Evolutionary conservation across 768 basidiomycete genomes (phyloP).

Genomic region (Phlebiopsis flavidoalba): DNA sequence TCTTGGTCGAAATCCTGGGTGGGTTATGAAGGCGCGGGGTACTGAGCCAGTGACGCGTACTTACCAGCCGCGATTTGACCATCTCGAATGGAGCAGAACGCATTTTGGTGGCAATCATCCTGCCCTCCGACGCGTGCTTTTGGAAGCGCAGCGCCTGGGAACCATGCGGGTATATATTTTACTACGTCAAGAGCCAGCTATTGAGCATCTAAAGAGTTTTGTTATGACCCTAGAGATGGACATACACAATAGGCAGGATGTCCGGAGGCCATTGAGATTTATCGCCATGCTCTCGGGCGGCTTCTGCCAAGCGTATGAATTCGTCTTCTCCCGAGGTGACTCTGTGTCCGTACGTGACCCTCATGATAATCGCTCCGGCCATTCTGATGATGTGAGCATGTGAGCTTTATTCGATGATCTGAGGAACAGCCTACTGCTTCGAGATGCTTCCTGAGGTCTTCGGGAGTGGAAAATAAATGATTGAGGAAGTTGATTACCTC

Average conservation of each 20-base stretch:
- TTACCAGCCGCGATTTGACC: slow-evolving; percentile 30
- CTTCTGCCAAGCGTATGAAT: slow-evolving; percentile 31
- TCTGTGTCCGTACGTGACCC: slow-evolving; percentile 24
- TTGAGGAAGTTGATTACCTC: too few relatives aligned
- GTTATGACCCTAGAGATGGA: slow-evolving; percentile 20
- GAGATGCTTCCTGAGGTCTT: too few relatives aligned
- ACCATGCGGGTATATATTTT: slow-evolving; percentile 32
- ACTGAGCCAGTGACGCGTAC: not conserved
- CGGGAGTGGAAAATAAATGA: too few relatives aligned
- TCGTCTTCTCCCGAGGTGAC: slow-evolving; percentile 29
- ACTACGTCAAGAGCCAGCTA: too few relatives aligned
- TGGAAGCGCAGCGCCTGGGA: slow-evolving; percentile 36
- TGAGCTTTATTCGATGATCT: too few relatives aligned
- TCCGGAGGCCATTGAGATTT: slow-evolving; percentile 21
- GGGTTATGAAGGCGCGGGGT: not conserved
- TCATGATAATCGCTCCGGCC: slow-evolving; percentile 23
- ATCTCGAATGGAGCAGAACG: slow-evolving; percentile 27
- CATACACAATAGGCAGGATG: slow-evolving; percentile 27
- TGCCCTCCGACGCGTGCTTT: slow-evolving; percentile 16
- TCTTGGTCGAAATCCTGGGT: slow-evolving; percentile 20
- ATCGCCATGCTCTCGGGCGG: slow-evolving; percentile 22
- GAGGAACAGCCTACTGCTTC: too few relatives aligned
- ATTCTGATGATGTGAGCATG: too few relatives aligned
- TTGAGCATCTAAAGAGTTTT: not conserved
- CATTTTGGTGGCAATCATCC: slow-evolving; percentile 18